Base-by-base conservation (phyloP, 306 rosid genomes). In the Prosopis cineraria region DNA sequence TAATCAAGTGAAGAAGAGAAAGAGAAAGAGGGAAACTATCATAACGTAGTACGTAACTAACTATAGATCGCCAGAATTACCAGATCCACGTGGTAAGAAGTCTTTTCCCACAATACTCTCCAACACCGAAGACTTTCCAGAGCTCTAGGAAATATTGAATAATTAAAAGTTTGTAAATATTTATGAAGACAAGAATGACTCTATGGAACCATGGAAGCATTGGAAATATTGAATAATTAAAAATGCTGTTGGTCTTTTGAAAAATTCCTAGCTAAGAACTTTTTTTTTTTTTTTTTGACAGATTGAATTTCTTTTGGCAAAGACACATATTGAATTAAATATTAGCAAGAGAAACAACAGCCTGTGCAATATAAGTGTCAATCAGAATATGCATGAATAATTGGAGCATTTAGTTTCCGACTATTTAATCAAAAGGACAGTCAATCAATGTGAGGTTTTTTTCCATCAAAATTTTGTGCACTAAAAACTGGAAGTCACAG, bases 81-180 rank as follows among this genome's bases (percentile, higher is more conserved):
- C 99, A 78, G 99, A 93, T 84, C 99, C 99, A 76, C 98, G 99
- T 25, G 99, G 99, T 67, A 96, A 90, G 81, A 96, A 96, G 82
- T 96, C 98, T 88, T 96, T 96, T 55, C 98, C 99, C 2, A 96
- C 99, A 77, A 96, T 78, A 80, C 99, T 96, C 89, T 96, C 99
- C 83, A 96, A 77, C 70, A 96, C 98, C 4, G 99, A 96, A 68
- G 99, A 96, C 81, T 96, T 96, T 47, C 98, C 99, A 4, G 99
- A 96, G 68, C 97, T 96, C 99, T 96, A 73, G 79, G 81, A 84
- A 73, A 74, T 33, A 71, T 39, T 34, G 59, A 37, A 71, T 7
- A 73, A 65, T 13, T 20, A 29, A 16, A 63, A 79, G 53, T 60
- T 48, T 78, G 41, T 44, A 11, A 13, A 68, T 41, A 34, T 20